Base-by-base conservation (phyloP, 1,284 basidiomycete species). In the Apiotrichum akiyoshidainum region DNA sequence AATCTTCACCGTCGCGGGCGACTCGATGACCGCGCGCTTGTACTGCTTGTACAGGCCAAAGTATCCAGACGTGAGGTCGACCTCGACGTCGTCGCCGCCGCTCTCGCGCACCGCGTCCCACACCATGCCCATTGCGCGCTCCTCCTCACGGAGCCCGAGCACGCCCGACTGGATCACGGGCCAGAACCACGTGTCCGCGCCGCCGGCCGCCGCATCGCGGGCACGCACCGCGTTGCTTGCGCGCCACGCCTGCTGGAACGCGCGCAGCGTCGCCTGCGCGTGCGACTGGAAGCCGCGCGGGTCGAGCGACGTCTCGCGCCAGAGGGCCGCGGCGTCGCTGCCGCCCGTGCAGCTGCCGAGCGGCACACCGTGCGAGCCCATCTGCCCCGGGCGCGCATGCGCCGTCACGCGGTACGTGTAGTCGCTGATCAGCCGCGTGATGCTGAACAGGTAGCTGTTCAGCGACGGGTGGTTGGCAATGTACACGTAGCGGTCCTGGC, bases 401-500 rank as follows among this genome's bases (percentile, higher is more conserved):
- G 60, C n/a, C 7, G 41, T 34, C 16, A 63, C 56, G 21, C 55
- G 55, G 73, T 89, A 97, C 0, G 91, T 92, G 73, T 92, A 92
- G 8, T 81, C 79, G 0, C 86, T 83, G 35, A 88, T 83, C 1
- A 84, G 81, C 44, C 84, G 79, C 39, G 96, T 81, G 63, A 97
- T 90, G 22, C 86, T 84, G 63, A 85, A 83, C 63, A 95, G 90
- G 72, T 98, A 99, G 56, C 88, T 82, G 0, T 91, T 85, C 2
- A 98, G 77, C 0, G 74, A 69, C 0, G 83, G 79, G 63, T 92
- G 86, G 1, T 79, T 76, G 1, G 74, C 73, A 69, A 99, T 86
- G 58, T 87, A 84, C 19, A 99, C 77, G 75, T 99, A 99, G 26
- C 95, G 87, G 76, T 99, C 95, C 79, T 95, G 90, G 19, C 95